Percentiles rank a stretch among this genome's conserved stretches.
phyloP scores from a whole-genome alignment of 176 grass and related monocot genomes.

The Cocos nucifera region DNA sequence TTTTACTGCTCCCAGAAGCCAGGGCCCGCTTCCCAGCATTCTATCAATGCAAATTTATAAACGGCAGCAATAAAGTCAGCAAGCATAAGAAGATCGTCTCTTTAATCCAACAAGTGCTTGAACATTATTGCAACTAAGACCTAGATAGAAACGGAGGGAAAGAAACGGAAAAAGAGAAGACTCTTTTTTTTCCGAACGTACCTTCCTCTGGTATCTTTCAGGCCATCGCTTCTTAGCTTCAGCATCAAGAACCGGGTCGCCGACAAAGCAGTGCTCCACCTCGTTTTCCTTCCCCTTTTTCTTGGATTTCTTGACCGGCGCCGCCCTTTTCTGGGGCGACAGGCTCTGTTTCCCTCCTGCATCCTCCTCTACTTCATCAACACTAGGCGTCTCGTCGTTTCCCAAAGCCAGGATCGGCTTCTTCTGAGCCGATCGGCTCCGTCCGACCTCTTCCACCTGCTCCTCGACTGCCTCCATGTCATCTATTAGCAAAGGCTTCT shows the following conservation, averaged over 20 bases:
- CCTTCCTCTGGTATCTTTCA: constrained; percentile 38
- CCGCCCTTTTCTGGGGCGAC: constrained; percentile 26
- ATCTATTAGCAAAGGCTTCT: constrained; percentile 24
- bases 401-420: constrained; percentile 18
- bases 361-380: constrained; percentile 2
- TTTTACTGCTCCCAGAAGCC: background rate
- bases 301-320: constrained; percentile 14
- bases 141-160: background rate
- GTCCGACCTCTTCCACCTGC: background rate
- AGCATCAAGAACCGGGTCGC: constrained; percentile 18
- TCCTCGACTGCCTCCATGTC: constrained; percentile 8
- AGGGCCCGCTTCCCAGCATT: background rate
- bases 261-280: constrained; percentile 26
- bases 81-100: background rate
- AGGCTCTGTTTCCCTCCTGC: background rate
- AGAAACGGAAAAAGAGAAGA: background rate
- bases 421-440: constrained; percentile 15
- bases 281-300: background rate
- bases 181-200: background rate
- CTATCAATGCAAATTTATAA: too few species aligned
- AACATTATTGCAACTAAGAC: background rate
- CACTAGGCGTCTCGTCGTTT: too few species aligned
- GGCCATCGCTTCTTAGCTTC: constrained; percentile 56
- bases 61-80: constrained; percentile 7
- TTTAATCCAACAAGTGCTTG: background rate